These are phyloP conservation scores for Chenopodium quinoa DNA, from an alignment of 148 eudicot genomes.

Conservation along the genomic window DNA sequence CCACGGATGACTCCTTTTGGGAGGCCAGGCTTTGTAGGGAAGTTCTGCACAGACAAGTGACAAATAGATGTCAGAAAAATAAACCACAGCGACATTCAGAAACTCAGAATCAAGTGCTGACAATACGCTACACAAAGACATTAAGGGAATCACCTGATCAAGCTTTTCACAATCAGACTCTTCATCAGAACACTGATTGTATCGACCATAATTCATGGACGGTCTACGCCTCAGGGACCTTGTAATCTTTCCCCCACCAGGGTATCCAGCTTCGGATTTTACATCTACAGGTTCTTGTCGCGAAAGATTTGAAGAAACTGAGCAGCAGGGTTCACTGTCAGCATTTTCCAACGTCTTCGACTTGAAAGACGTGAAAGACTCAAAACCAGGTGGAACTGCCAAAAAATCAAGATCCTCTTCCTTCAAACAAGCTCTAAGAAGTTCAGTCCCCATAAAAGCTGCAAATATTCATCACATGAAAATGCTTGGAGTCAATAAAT, in stretches of 20 bases:
- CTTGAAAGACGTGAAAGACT: conserved; percentile 62
- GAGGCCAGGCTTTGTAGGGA: conserved; percentile 42
- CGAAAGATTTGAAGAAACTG: conserved; percentile 52
- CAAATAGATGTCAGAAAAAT: neutral
- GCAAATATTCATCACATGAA: conserved; percentile 20
- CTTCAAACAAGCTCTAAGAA: conserved; percentile 55
- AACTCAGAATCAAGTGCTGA: neutral
- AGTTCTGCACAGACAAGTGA: conserved; percentile 44
- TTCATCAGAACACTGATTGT: conserved; percentile 52
- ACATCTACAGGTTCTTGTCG: conserved; percentile 41
- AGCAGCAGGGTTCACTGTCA: conserved; percentile 41
- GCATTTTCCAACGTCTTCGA: conserved; percentile 51
- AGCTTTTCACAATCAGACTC: conserved; percentile 71
- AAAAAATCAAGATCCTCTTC: conserved; percentile 79
- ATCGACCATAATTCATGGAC: conserved; percentile 45
- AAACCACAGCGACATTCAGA: neutral
- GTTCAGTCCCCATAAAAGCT: conserved; percentile 76
- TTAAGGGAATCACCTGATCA: conserved; percentile 27
- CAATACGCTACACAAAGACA: conserved; percentile 1
- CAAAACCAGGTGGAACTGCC: conserved; percentile 91
- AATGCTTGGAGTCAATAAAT: neutral
- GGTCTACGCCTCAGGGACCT: conserved; percentile 59
- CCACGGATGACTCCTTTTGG: conserved; percentile 95
- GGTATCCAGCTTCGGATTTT: conserved; percentile 34
- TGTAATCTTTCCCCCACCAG: conserved; percentile 43